These are phyloP conservation scores for button mushroom (Agaricus bisporus) DNA, from an alignment of 768 basidiomycete species.

Conservation along the genomic window DNA sequence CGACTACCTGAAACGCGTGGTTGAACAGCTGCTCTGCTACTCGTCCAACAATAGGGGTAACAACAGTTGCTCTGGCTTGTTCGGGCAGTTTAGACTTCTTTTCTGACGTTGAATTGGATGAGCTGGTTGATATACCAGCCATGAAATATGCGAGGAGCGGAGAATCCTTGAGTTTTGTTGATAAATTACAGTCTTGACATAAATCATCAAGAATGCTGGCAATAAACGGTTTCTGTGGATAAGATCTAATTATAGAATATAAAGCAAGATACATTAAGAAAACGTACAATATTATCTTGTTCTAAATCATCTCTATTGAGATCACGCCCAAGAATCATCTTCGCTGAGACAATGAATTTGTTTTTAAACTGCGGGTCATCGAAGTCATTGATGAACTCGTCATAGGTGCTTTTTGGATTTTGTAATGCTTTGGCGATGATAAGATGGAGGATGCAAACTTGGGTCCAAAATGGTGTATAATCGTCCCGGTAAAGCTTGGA, in stretches of 20 bases:
- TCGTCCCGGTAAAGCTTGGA: constrained; percentile 37
- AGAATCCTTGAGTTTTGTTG: constrained; percentile 26
- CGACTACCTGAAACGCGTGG: constrained; percentile 35
- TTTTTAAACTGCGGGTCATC: constrained; percentile 18
- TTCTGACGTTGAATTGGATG: not conserved
- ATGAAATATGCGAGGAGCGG: constrained; percentile 30
- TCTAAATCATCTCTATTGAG: constrained; percentile 37
- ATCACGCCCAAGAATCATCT: constrained; percentile 35
- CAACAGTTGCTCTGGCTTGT: constrained; percentile 4
- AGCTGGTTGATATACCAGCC: not conserved
- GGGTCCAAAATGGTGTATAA: constrained; percentile 42
- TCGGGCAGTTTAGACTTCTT: not conserved
- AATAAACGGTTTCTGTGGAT: constrained; percentile 38
- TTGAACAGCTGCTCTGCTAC: constrained; percentile 43
- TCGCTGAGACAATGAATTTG: constrained; percentile 23
- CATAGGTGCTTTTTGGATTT: constrained; percentile 29
- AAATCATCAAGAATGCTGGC: constrained; percentile 25
- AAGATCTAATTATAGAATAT: not conserved
- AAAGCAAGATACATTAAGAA: not conserved
- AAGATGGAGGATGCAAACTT: constrained; percentile 45
- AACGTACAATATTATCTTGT: constrained; percentile 40
- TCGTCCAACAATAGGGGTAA: constrained; percentile 38
- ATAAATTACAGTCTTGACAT: constrained; percentile 16
- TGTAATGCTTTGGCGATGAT: constrained; percentile 31
- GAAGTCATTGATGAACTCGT: constrained; percentile 32